Evolutionary conservation across 2,329 filamentous ascomycete species (phyloP).

Genomic region (Nemania sp.): DNA sequence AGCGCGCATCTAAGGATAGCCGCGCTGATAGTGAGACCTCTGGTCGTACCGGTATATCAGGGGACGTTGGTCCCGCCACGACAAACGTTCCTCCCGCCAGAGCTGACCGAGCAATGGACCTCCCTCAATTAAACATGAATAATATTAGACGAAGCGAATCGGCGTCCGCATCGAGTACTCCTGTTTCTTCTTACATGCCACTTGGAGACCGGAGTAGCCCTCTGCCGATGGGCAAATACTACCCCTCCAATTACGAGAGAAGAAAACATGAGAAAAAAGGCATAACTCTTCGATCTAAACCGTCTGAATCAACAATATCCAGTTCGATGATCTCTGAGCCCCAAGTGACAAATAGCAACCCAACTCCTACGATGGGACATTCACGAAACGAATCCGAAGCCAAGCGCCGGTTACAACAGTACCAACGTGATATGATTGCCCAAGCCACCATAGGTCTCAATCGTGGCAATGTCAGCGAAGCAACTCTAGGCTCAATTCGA

Average conservation of each 20-base stretch:
- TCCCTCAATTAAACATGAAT: slow-evolving; percentile 25
- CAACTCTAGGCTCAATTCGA: slow-evolving; percentile 43
- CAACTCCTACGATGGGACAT: slow-evolving; percentile 33
- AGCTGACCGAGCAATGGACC: slow-evolving; percentile 33
- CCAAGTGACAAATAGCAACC: slow-evolving; percentile 38
- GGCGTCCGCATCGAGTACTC: slow-evolving; percentile 43
- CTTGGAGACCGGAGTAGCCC: slow-evolving; percentile 51
- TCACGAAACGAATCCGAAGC: slow-evolving; percentile 51
- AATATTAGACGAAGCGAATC: slow-evolving; percentile 24
- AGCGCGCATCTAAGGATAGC: slow-evolving; percentile 40
- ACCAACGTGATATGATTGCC: slow-evolving; percentile 63
- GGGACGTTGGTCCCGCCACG: slow-evolving; percentile 29
- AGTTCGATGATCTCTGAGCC: slow-evolving; percentile 43
- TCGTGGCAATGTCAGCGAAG: slow-evolving; percentile 36
- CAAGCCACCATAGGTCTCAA: slow-evolving; percentile 55
- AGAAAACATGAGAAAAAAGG: slow-evolving; percentile 38
- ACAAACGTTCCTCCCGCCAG: slow-evolving; percentile 26
- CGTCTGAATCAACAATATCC: slow-evolving; percentile 35
- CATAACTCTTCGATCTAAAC: slow-evolving; percentile 28
- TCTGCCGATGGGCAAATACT: slow-evolving; percentile 64
- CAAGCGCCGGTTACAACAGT: slow-evolving; percentile 57
- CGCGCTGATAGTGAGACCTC: slow-evolving; percentile 24
- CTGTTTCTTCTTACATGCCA: slow-evolving; percentile 56
- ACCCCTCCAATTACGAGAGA: slow-evolving; percentile 63
- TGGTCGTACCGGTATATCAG: slow-evolving; percentile 22